Percentiles rank a stretch among this genome's conserved stretches.
Evolutionary conservation across 1,139 yeast species (phyloP).

Genomic region (Yamadazyma atmosphaerica): DNA sequence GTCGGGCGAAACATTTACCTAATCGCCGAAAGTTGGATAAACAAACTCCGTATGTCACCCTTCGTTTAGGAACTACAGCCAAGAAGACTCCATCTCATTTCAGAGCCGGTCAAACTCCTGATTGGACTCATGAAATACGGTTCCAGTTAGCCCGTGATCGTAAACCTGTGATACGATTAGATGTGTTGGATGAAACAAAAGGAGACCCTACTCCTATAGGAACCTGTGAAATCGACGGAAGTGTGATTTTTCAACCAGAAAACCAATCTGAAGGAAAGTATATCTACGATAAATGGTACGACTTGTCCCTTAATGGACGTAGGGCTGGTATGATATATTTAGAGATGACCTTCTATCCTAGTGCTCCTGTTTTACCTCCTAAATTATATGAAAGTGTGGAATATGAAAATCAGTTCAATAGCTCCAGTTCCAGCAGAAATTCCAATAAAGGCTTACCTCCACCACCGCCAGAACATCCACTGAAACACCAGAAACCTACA

Average conservation of each 20-base stretch:
- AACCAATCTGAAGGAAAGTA: conserved; percentile 70
- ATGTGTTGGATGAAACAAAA: conserved; percentile 84
- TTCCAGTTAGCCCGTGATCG: conserved; percentile 65
- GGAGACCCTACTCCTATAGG: conserved; percentile 87
- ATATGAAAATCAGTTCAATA: conserved; percentile 11
- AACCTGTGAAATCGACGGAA: conserved; percentile 73
- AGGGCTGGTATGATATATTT: conserved; percentile 87
- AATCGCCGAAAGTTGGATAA: conserved; percentile 81
- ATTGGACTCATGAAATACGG: conserved; percentile 77
- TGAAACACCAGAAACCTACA: conserved; percentile 12
- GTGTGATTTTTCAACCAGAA: conserved; percentile 55
- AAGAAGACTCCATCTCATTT: conserved; percentile 70
- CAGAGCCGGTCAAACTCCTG: conserved; percentile 91
- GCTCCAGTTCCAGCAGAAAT: conserved; percentile 3
- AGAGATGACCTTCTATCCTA: conserved; percentile 90
- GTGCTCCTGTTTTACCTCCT: conserved; percentile 50
- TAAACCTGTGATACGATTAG: conserved; percentile 63
- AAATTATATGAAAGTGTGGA: conserved; percentile 23
- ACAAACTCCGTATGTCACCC: conserved; percentile 83
- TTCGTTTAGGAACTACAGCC: conserved; percentile 79
- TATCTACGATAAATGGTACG: conserved; percentile 76
- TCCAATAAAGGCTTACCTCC: conserved; percentile 11
- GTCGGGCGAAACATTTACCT: conserved; percentile 72
- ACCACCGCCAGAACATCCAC: conserved; percentile 16
- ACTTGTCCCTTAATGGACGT: conserved; percentile 62